A percentile compares a stretch with the other conserved stretches of the same genome.
Evolutionary conservation across 2,329 filamentous ascomycete genomes (phyloP).

Genomic region (Fonsecaea pugnacius): DNA sequence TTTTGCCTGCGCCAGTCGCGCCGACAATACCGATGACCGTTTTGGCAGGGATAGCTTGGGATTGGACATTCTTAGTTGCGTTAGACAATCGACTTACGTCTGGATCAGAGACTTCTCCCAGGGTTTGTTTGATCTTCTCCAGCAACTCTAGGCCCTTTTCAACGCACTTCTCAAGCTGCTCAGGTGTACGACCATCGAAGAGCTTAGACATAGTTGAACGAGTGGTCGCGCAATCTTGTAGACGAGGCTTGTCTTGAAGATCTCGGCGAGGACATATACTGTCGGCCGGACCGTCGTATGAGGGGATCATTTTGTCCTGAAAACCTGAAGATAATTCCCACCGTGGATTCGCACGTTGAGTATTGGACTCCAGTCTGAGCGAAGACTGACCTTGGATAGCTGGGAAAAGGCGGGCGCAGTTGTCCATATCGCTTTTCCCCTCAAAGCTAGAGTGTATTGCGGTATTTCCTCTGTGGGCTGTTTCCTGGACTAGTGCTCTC

Average conservation of each 20-base stretch:
- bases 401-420: not conserved
- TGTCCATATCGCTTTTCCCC: not conserved
- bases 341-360: not conserved
- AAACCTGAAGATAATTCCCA: not conserved
- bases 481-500: not conserved
- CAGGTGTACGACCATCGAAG: constrained; percentile 25
- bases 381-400: not conserved
- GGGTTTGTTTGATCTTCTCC: constrained; percentile 40
- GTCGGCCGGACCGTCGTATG: not conserved
- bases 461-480: not conserved
- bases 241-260: not conserved
- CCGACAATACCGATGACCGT: constrained; percentile 61
- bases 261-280: not conserved
- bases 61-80: constrained; percentile 49
- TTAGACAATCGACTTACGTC: constrained; percentile 49
- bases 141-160: constrained; percentile 46
- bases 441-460: not conserved
- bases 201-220: constrained; percentile 24
- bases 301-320: not conserved
- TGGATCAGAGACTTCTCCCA: constrained; percentile 38
- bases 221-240: not conserved
- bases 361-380: not conserved
- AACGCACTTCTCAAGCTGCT: constrained; percentile 42
- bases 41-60: constrained; percentile 44
- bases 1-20: constrained; percentile 66